Percentiles rank a stretch among this genome's conserved stretches.
These are phyloP conservation scores for Boletus pseudopeckii DNA, from an alignment of 768 basidiomycete species.

Conservation along the genomic window DNA sequence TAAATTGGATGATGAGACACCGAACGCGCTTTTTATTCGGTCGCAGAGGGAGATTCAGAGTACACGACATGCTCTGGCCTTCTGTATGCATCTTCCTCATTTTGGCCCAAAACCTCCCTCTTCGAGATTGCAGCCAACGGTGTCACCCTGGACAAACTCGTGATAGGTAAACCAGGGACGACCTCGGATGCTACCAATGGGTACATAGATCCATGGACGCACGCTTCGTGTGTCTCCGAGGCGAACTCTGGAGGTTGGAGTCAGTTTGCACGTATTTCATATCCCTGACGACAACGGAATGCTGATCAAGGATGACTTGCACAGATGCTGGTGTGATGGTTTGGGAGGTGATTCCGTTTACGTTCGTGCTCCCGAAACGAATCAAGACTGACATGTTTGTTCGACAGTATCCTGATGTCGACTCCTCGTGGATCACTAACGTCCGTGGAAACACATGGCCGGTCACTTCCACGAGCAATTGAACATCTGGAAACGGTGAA, in stretches of 20 bases:
- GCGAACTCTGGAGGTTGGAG: slow-evolving; percentile 66
- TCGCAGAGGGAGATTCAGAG: slow-evolving; percentile 35
- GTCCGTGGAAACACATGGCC: slow-evolving; percentile 36
- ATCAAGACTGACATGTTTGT: not conserved
- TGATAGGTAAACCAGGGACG: slow-evolving; percentile 71
- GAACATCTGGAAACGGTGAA: too few species aligned
- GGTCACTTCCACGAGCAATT: too few species aligned
- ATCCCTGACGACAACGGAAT: not conserved
- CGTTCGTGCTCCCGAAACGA: not conserved
- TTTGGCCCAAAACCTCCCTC: slow-evolving; percentile 43
- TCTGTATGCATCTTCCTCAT: slow-evolving; percentile 36
- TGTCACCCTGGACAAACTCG: slow-evolving; percentile 58
- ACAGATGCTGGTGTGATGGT: slow-evolving; percentile 38
- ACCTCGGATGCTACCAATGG: slow-evolving; percentile 51
- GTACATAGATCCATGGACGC: slow-evolving; percentile 51
- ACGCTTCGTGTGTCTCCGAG: slow-evolving; percentile 58
- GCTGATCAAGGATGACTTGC: not conserved
- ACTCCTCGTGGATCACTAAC: slow-evolving; percentile 36
- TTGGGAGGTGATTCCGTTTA: slow-evolving; percentile 34
- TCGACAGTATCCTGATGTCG: slow-evolving; percentile 38
- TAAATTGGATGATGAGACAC: not conserved
- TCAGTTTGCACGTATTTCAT: slow-evolving; percentile 33
- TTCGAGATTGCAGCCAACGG: slow-evolving; percentile 53
- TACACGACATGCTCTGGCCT: slow-evolving; percentile 40
- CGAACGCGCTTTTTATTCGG: not conserved